These are phyloP conservation scores for Solanum infundibuliforme DNA, from an alignment of 257 asterid species.

Conservation along the genomic window DNA sequence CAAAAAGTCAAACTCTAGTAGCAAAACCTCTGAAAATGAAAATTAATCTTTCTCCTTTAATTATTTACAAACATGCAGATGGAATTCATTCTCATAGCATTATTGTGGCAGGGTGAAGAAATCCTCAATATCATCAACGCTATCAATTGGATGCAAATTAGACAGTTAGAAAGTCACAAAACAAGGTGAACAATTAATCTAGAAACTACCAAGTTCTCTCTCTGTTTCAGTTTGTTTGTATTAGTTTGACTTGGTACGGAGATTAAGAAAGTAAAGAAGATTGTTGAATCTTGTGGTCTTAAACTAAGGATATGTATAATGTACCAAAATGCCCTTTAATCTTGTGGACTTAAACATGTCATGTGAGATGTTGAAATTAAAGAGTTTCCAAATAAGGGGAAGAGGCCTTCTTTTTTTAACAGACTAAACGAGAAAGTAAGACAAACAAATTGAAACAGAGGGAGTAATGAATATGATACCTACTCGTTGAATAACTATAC, in stretches of 20 bases:
- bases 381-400: background rate
- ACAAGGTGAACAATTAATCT: background rate
- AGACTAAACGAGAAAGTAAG: background rate
- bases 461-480: background rate
- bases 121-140: background rate
- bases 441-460: background rate
- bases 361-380: background rate
- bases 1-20: background rate
- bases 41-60: background rate
- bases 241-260: background rate
- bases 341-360: background rate
- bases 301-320: background rate
- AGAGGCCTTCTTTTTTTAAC: background rate
- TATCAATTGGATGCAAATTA: background rate
- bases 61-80: background rate
- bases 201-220: background rate
- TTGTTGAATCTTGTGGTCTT: background rate
- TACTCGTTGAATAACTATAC: background rate
- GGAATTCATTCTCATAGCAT: background rate
- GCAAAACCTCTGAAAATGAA: background rate
- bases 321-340: background rate
- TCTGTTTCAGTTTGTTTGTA: background rate
- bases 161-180: background rate
- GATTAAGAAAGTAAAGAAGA: background rate
- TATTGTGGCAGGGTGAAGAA: background rate